A percentile compares a stretch with the other conserved stretches of the same genome.
Evolutionary conservation across 257 asterid species (phyloP).

Genomic region (Nicotiana attenuata): DNA sequence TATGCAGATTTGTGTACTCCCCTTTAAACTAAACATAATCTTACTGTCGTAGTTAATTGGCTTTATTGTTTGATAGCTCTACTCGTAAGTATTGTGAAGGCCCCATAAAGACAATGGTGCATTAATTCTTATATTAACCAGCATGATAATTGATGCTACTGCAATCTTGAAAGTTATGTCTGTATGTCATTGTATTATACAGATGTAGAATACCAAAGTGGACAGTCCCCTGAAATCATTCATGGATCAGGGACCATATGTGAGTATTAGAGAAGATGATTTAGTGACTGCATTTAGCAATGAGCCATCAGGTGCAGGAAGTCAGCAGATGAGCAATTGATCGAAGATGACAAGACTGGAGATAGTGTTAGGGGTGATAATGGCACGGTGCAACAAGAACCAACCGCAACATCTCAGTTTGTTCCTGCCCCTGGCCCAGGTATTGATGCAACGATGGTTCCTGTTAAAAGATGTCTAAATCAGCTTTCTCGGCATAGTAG

Average conservation of each 20-base stretch:
- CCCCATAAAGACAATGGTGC: too few species aligned
- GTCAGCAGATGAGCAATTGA: constrained; percentile 9
- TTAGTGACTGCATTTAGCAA: constrained; percentile 34
- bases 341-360: constrained; percentile 19
- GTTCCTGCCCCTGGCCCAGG: constrained; percentile 12
- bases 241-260: constrained; percentile 58
- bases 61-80: too few species aligned
- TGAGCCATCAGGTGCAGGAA: constrained; percentile 3
- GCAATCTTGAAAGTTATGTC: too few species aligned
- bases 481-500: constrained; percentile 41
- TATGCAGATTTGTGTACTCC: background rate
- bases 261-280: constrained; percentile 49
- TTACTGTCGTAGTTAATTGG: too few species aligned
- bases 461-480: constrained; percentile 42
- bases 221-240: constrained; percentile 37
- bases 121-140: too few species aligned
- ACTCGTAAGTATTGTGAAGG: too few species aligned
- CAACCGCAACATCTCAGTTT: constrained; percentile 9
- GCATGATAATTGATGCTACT: too few species aligned
- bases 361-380: constrained; percentile 5
- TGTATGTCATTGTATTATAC: too few species aligned
- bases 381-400: constrained; percentile 5
- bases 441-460: constrained; percentile 20
- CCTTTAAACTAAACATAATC: too few species aligned
- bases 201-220: constrained; percentile 22